These are phyloP conservation scores for Raphanus raphanistrum DNA, from an alignment of 345 rosid genomes.

Conservation along the genomic window DNA sequence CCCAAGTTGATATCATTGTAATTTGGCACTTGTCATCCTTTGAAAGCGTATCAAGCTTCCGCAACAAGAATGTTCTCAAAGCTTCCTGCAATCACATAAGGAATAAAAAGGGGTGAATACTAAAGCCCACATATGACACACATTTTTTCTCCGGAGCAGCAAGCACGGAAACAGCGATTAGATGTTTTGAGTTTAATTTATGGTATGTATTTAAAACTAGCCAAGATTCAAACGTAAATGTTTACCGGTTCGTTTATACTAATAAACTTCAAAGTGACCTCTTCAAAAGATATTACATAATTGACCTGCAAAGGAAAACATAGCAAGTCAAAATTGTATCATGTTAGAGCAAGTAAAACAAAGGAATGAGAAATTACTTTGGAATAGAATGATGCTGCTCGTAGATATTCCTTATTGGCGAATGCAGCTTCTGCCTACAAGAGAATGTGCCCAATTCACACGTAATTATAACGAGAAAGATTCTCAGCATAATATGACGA, in stretches of 20 bases:
- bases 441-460: conserved; percentile 40
- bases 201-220: neutral
- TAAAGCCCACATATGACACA: conserved; percentile 5
- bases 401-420: conserved; percentile 71
- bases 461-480: conserved; percentile 22
- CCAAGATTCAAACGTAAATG: conserved; percentile 5
- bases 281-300: conserved; percentile 87
- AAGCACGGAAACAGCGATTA: neutral
- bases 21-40: conserved; percentile 97
- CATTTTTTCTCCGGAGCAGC: conserved; percentile 5
- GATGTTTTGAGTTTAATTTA: neutral
- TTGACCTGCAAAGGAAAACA: conserved; percentile 63
- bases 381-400: conserved; percentile 96
- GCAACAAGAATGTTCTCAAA: conserved; percentile 87
- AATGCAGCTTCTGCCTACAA: conserved; percentile 97
- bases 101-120: conserved; percentile 17
- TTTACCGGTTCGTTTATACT: conserved; percentile 76
- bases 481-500: conserved; percentile 8
- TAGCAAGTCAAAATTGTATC: conserved; percentile 24
- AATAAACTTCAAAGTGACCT: conserved; percentile 92
- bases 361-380: conserved; percentile 55
- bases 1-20: conserved; percentile 99
- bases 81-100: conserved; percentile 73
- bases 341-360: conserved; percentile 15
- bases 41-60: conserved; percentile 89